Evolutionary conservation across 2,329 filamentous ascomycete species (phyloP).

Genomic region (Sphaerulina populicola): DNA sequence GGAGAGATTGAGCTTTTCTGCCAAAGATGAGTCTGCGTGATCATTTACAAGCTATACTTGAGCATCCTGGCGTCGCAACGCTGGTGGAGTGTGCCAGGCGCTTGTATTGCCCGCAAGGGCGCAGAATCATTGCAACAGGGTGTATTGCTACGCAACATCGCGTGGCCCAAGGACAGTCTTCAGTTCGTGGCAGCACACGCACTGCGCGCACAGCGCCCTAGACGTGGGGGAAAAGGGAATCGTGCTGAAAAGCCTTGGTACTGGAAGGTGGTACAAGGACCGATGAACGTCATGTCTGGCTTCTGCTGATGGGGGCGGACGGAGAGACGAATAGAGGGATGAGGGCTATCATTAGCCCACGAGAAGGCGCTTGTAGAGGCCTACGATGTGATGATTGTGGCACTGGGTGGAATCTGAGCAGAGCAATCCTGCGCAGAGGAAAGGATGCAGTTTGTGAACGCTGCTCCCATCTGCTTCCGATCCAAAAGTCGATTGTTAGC

Average conservation of each 20-base stretch:
- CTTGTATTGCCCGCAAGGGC: background rate
- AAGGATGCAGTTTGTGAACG: no score
- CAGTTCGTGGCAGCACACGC: no score
- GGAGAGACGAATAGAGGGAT: background rate
- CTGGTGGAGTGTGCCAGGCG: background rate
- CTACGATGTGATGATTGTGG: constrained; percentile 8
- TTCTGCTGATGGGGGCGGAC: background rate
- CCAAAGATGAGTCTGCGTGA: constrained; percentile 39
- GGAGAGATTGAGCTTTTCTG: constrained; percentile 89
- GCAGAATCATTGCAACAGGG: no score
- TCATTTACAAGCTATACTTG: background rate
- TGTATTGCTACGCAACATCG: no score
- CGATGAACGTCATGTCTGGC: background rate
- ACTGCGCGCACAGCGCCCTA: background rate
- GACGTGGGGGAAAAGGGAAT: background rate
- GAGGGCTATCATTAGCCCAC: background rate
- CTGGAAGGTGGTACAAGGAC: background rate
- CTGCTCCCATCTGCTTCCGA: no score
- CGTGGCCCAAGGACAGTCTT: no score
- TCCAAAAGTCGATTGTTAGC: no score
- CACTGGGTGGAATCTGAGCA: background rate
- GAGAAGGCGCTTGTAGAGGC: constrained; percentile 5
- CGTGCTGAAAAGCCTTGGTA: background rate
- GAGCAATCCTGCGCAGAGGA: no score
- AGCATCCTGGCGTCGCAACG: background rate